Conservation (phyloP, 2,329 filamentous ascomycete species). For the Verticillium nubilum region DNA sequence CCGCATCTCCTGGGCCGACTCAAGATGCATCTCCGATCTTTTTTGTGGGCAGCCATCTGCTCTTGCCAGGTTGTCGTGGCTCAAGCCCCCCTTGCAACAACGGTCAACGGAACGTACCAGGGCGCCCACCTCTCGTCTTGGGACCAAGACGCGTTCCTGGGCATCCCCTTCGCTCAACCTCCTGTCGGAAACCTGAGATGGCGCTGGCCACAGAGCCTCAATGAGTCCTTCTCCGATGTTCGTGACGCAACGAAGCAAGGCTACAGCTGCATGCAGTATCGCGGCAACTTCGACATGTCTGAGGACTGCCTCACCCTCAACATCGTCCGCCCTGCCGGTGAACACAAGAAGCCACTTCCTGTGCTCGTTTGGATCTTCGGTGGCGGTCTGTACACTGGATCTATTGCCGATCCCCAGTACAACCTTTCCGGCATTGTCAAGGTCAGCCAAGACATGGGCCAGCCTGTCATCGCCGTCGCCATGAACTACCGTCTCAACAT, state of each 20-base stretch:
- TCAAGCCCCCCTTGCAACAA: constrained; percentile 12
- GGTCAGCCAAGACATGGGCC: constrained; percentile 42
- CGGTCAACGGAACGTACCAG: constrained; percentile 26
- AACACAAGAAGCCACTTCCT: constrained; percentile 26
- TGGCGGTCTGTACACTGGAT: constrained; percentile 47
- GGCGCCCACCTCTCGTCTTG: constrained; percentile 25
- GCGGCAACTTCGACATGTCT: constrained; percentile 32
- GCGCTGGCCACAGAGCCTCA: constrained; percentile 28
- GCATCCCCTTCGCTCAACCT: constrained; percentile 27
- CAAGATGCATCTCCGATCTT: not conserved
- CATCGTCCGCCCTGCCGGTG: constrained; percentile 33
- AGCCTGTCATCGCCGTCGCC: constrained; percentile 47
- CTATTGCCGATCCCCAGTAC: constrained; percentile 49
- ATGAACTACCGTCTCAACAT: constrained; percentile 49
- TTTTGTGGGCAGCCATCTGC: not conserved
- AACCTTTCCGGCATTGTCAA: constrained; percentile 59
- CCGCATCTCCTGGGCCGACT: not conserved
- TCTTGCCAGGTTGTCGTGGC: not conserved
- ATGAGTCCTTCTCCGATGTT: constrained; percentile 30
- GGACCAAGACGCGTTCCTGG: constrained; percentile 34
- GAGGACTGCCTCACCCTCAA: constrained; percentile 42
- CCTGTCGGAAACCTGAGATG: constrained; percentile 29
- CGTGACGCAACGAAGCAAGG: constrained; percentile 35
- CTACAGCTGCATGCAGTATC: constrained; percentile 41
- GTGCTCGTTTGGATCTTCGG: constrained; percentile 54